Conservation (phyloP, 225 moss, liverwort and hornwort species). For the Straminergon stramineum region DNA sequence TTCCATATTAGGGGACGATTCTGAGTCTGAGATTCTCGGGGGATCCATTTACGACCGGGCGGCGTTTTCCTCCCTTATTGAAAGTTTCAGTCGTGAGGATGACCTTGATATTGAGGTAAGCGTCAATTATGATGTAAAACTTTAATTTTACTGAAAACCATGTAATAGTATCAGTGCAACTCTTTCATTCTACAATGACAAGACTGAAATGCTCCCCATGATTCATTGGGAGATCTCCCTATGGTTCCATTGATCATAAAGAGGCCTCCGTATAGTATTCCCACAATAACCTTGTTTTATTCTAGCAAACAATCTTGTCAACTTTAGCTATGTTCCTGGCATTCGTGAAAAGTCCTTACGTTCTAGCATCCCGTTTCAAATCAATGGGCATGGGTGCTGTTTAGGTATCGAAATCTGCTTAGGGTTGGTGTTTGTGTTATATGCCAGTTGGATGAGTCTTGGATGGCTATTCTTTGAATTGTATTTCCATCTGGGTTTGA, state of each 20-base stretch:
- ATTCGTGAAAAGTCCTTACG: neutral
- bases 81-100: slow-evolving; percentile 42
- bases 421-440: neutral
- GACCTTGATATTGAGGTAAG: slow-evolving; percentile 58
- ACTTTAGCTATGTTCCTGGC: neutral
- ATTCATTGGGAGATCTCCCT: neutral
- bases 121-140: neutral
- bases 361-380: neutral
- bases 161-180: neutral
- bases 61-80: slow-evolving; percentile 49
- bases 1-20: slow-evolving; percentile 27
- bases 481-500: neutral
- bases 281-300: neutral
- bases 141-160: neutral
- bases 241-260: neutral
- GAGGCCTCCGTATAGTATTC: neutral
- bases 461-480: neutral
- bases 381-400: neutral
- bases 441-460: neutral
- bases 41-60: slow-evolving; percentile 86
- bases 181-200: neutral
- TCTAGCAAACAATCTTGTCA: neutral
- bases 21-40: slow-evolving; percentile 58
- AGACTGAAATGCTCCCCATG: neutral
- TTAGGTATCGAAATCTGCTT: neutral